A percentile compares a stretch with the other conserved stretches of the same genome.
Evolutionary conservation across 805 yeast genomes (phyloP).

Genomic region (Danielia oregonensis): DNA sequence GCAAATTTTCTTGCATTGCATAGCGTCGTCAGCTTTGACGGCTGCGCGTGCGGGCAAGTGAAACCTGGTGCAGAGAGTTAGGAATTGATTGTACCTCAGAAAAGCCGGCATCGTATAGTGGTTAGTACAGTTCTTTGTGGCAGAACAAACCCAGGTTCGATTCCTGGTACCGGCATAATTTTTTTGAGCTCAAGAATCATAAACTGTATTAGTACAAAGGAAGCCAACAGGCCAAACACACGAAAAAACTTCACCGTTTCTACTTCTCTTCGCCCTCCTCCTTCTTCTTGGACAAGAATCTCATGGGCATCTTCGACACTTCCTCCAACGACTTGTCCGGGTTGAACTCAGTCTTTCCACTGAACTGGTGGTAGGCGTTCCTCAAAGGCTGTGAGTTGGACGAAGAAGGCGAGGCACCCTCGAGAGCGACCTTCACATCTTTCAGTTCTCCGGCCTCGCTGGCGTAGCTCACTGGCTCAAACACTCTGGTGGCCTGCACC

Average conservation of each 20-base stretch:
- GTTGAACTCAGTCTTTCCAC: constrained; percentile 11
- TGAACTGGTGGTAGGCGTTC: constrained; percentile 1
- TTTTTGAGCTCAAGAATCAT: too few relatives aligned
- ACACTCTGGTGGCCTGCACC: constrained; percentile 23
- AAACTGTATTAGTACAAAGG: too few relatives aligned
- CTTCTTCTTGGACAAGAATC: constrained; percentile 19
- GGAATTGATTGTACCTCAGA: too few relatives aligned
- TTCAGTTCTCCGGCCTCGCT: not conserved
- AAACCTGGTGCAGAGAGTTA: too few relatives aligned
- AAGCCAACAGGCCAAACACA: too few relatives aligned
- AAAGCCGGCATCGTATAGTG: constrained; percentile 47
- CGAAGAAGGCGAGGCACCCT: constrained; percentile 2
- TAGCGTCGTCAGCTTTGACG: too few relatives aligned
- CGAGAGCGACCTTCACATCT: constrained; percentile 1
- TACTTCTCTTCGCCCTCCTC: too few relatives aligned
- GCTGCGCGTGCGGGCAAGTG: too few relatives aligned
- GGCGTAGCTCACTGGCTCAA: constrained; percentile 6
- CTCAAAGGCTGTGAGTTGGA: constrained; percentile 1
- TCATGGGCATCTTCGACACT: constrained; percentile 24
- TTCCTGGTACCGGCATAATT: constrained; percentile 47
- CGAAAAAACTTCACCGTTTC: too few relatives aligned
- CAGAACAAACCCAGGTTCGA: constrained; percentile 50
- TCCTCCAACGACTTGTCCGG: constrained; percentile 25
- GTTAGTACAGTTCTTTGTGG: constrained; percentile 49
- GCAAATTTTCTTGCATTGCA: too few relatives aligned